Evolutionary conservation across 345 rosid genomes (phyloP).

Genomic region (Citrus unshiu): DNA sequence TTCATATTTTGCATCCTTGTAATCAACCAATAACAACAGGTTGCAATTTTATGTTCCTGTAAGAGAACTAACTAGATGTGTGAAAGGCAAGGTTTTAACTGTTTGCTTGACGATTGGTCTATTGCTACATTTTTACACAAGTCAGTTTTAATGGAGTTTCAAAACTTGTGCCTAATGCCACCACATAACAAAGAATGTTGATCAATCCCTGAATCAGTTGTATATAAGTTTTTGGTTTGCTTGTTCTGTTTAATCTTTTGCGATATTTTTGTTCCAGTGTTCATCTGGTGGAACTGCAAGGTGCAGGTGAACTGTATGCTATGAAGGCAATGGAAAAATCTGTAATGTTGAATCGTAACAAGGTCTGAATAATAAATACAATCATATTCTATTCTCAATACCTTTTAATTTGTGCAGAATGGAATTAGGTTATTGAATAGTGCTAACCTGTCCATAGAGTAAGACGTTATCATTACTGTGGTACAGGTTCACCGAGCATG

Average conservation of each 20-base stretch:
- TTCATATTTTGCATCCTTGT: background rate
- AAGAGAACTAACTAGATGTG: background rate
- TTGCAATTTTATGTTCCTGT: background rate
- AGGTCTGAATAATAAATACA: slow-evolving; percentile 38
- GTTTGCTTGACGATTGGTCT: background rate
- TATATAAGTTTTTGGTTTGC: background rate
- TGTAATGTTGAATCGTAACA: slow-evolving; percentile 82
- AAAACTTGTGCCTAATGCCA: background rate
- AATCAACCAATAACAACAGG: background rate
- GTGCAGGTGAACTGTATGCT: slow-evolving; percentile 71
- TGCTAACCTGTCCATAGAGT: background rate
- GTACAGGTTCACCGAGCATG: slow-evolving; percentile 91
- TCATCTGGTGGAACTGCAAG: slow-evolving; percentile 87
- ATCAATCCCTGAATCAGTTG: background rate
- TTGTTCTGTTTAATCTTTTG: background rate
- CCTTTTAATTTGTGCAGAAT: background rate
- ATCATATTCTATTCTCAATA: background rate
- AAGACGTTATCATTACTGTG: background rate
- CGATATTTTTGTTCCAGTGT: slow-evolving; percentile 38
- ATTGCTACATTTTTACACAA: background rate
- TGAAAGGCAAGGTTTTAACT: background rate
- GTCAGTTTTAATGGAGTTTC: background rate
- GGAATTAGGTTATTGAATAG: background rate
- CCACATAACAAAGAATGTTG: background rate
- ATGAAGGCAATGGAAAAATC: slow-evolving; percentile 99